Evolutionary conservation across 2,329 filamentous ascomycete genomes (phyloP).

Genomic region (Hawksworthiomyces lignivorus): DNA sequence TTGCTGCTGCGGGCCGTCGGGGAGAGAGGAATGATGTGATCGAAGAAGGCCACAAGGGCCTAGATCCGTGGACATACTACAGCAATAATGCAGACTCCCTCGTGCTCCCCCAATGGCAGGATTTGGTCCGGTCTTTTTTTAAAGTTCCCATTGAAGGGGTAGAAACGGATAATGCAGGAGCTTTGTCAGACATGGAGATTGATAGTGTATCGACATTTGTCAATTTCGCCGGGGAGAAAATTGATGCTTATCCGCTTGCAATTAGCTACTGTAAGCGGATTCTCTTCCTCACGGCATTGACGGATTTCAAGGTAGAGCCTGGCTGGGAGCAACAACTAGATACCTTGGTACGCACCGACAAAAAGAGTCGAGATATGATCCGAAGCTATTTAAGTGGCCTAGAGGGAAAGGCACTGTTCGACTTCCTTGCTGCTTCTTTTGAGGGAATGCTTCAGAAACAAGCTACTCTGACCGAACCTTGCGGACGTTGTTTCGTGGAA

Average conservation of each 20-base stretch:
- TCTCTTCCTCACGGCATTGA: conserved; percentile 41
- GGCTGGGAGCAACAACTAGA: conserved; percentile 82
- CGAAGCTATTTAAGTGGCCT: conserved; percentile 37
- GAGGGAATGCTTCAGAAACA: conserved; percentile 45
- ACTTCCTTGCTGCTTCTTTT: conserved; percentile 47
- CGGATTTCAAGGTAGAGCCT: conserved; percentile 54
- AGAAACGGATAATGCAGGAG: conserved; percentile 8
- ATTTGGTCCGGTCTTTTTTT: conserved; percentile 45
- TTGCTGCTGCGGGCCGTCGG: conserved; percentile 61
- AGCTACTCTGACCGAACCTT: conserved; percentile 36
- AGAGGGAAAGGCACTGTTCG: conserved; percentile 24
- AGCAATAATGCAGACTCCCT: conserved; percentile 34
- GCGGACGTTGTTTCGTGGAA: conserved; percentile 45
- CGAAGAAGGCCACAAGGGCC: conserved; percentile 82
- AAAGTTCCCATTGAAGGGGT: conserved; percentile 23
- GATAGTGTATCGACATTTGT: conserved; percentile 31
- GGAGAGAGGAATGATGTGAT: conserved; percentile 73
- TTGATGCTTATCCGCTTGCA: conserved; percentile 58
- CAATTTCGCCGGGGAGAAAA: conserved; percentile 39
- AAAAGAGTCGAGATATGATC: conserved; percentile 53
- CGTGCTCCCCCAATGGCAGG: conserved; percentile 42
- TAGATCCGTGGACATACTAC: conserved; percentile 58
- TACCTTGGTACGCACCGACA: conserved; percentile 61
- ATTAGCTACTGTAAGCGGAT: conserved; percentile 58
- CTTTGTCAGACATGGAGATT: conserved; percentile 27